Conservation (phyloP, 2,329 filamentous ascomycete genomes). For the Chrysoporthe puriensis region DNA sequence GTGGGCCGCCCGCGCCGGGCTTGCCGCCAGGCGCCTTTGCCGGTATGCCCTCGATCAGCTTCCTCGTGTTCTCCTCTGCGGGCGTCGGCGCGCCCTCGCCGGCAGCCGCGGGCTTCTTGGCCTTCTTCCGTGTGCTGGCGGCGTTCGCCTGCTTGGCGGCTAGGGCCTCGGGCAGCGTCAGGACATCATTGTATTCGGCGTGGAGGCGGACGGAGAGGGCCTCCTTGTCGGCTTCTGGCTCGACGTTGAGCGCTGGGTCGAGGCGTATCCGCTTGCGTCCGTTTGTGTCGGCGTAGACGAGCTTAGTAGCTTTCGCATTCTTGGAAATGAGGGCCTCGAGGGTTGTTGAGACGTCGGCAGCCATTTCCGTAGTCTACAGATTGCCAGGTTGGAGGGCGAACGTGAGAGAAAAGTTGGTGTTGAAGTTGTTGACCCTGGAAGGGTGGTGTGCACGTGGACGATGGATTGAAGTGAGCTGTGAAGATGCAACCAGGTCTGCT, state of each 20-base stretch:
- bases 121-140: constrained; percentile 65
- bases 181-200: constrained; percentile 77
- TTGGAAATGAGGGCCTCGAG: constrained; percentile 45
- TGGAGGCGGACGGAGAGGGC: constrained; percentile 62
- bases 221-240: constrained; percentile 45
- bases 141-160: constrained; percentile 76
- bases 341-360: constrained; percentile 37
- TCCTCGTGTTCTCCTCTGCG: constrained; percentile 56
- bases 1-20: constrained; percentile 31
- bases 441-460: not conserved
- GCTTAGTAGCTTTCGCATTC: constrained; percentile 47
- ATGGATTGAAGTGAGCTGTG: not conserved
- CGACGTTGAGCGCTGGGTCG: constrained; percentile 43
- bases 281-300: constrained; percentile 42
- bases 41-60: constrained; percentile 68
- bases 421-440: not conserved
- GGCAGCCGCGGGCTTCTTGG: constrained; percentile 51
- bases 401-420: constrained; percentile 54
- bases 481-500: not conserved
- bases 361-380: constrained; percentile 30
- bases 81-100: constrained; percentile 35
- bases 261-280: constrained; percentile 40
- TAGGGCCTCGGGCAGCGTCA: constrained; percentile 75
- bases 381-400: constrained; percentile 35
- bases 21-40: constrained; percentile 40